Evolutionary conservation across 2,329 filamentous ascomycete genomes (phyloP).

Genomic region (Diplodia scrobiculata): DNA sequence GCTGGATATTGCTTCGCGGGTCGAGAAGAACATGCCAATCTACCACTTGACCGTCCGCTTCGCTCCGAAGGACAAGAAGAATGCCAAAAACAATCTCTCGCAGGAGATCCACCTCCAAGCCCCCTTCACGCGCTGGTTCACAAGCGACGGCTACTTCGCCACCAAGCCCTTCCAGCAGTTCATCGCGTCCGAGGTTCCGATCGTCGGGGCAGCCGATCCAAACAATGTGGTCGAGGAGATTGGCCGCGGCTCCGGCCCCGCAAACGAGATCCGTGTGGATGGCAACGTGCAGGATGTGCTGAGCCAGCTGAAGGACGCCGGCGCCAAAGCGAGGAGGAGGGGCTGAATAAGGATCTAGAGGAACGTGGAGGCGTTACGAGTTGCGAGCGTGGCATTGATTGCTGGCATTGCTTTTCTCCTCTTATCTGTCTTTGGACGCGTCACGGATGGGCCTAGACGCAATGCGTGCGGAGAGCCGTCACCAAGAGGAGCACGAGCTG

Average conservation of each 20-base stretch:
- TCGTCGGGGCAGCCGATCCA: constrained; percentile 67
- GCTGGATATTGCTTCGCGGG: constrained; percentile 72
- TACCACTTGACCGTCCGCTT: constrained; percentile 74
- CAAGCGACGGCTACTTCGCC: constrained; percentile 71
- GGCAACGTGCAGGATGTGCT: constrained; percentile 43
- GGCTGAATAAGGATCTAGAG: constrained; percentile 32
- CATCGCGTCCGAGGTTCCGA: constrained; percentile 67
- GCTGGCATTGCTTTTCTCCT: constrained; percentile 6
- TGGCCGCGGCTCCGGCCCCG: constrained; percentile 38
- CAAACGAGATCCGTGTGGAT: constrained; percentile 37
- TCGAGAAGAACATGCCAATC: constrained; percentile 76
- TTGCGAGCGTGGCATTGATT: not conserved
- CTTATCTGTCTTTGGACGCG: not conserved
- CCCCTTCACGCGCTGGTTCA: constrained; percentile 75
- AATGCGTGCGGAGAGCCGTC: not conserved
- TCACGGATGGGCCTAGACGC: not conserved
- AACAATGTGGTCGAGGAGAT: constrained; percentile 52
- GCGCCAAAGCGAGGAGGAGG: constrained; percentile 41
- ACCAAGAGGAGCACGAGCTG: not conserved
- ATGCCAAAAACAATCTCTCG: constrained; percentile 37
- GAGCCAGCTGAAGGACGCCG: constrained; percentile 41
- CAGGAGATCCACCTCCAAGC: constrained; percentile 59
- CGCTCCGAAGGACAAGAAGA: constrained; percentile 38
- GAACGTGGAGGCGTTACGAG: constrained; percentile 9
- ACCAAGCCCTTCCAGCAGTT: constrained; percentile 76